A percentile compares a stretch with the other conserved stretches of the same genome.
phyloP scores from a whole-genome alignment of 148 eudicot species.

The Diospyros lotus region DNA sequence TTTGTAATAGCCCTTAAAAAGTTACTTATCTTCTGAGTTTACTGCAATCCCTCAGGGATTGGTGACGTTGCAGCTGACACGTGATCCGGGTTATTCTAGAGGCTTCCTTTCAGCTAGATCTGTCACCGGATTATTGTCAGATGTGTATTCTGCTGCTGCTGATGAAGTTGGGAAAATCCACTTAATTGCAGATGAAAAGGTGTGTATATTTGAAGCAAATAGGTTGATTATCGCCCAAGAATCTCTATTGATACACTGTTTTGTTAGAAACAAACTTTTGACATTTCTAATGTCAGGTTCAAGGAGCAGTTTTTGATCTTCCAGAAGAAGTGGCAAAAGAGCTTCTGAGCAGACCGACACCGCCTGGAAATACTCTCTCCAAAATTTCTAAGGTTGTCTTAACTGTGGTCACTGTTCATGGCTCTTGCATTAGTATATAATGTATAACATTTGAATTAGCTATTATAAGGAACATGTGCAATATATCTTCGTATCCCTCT shows the following conservation, averaged over 20 bases:
- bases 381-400: slow-evolving; percentile 65
- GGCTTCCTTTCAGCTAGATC: slow-evolving; percentile 89
- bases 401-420: neutral
- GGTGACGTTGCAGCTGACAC: slow-evolving; percentile 83
- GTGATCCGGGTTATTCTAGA: slow-evolving; percentile 53
- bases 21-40: no score
- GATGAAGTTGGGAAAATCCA: slow-evolving; percentile 93
- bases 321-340: slow-evolving; percentile 93
- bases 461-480: no score
- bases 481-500: no score
- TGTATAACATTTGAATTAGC: neutral
- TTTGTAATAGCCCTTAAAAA: no score
- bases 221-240: neutral
- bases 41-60: slow-evolving; percentile 50
- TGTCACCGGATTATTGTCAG: slow-evolving; percentile 82
- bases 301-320: slow-evolving; percentile 97
- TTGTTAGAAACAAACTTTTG: neutral
- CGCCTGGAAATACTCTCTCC: slow-evolving; percentile 78
- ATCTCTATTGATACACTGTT: slow-evolving; percentile 9
- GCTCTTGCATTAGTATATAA: neutral
- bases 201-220: slow-evolving; percentile 10
- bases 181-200: slow-evolving; percentile 78
- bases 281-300: slow-evolving; percentile 44
- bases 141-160: slow-evolving; percentile 81
- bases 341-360: slow-evolving; percentile 60